Evolutionary conservation across 108 stramenopile species (phyloP).

Genomic region (Aurantiochytrium sp.): DNA sequence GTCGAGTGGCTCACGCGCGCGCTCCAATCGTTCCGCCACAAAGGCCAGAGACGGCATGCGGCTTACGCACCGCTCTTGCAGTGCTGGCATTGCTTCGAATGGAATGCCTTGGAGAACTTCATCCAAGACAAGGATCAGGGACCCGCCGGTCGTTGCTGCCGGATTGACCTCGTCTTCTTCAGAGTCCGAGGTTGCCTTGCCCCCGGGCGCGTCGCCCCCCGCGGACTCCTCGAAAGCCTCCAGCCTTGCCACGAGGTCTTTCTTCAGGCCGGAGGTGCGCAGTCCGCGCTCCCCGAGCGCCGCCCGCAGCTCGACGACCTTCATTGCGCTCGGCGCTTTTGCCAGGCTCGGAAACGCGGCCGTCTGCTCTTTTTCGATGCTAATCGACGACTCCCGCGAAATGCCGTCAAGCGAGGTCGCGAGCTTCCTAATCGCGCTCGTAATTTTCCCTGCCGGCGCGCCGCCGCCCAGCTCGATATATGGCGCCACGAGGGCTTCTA

Average conservation of each 20-base stretch:
- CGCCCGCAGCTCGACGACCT: not conserved
- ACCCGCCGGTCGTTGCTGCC: not conserved
- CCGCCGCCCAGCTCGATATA: too few relatives aligned
- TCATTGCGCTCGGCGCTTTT: not conserved
- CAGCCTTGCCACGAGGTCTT: not conserved
- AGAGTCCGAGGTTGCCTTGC: too few relatives aligned
- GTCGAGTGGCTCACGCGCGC: not conserved
- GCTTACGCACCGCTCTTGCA: constrained; percentile 67
- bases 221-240: not conserved
- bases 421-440: too few relatives aligned
- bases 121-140: constrained; percentile 76
- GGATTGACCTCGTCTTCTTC: too few relatives aligned
- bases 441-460: too few relatives aligned
- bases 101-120: constrained; percentile 88
- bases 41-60: constrained; percentile 81
- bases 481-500: not conserved
- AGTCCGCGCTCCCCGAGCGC: not conserved
- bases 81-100: constrained; percentile 77
- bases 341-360: not conserved
- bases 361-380: not conserved
- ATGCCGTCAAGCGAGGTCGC: not conserved
- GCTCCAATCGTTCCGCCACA: constrained; percentile 59
- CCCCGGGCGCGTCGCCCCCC: too few relatives aligned
- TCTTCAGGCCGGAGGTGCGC: not conserved
- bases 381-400: not conserved